A percentile compares a stretch with the other conserved stretches of the same genome.
These are phyloP conservation scores for Colletotrichum liriopes DNA, from an alignment of 2,329 filamentous ascomycete species.

Conservation along the genomic window DNA sequence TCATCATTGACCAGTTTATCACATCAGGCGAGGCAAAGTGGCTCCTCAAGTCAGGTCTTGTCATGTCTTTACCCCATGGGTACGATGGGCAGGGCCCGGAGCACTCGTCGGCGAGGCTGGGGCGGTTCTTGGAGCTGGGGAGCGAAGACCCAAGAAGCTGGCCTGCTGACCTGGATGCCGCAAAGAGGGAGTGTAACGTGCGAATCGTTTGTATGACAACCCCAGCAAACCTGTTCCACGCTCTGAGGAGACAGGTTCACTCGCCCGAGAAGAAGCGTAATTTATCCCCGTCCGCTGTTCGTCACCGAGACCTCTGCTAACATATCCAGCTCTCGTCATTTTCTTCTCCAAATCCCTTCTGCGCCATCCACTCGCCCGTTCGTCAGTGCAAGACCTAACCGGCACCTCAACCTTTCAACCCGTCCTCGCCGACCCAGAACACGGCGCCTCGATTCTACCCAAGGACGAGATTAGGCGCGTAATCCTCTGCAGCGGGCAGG, in stretches of 20 bases:
- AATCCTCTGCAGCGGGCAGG: conserved; percentile 94
- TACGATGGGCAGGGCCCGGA: conserved; percentile 99
- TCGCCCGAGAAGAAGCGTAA: conserved; percentile 98
- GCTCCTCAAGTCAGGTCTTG: conserved; percentile 96
- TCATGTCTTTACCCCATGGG: conserved; percentile 96
- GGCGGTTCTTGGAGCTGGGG: conserved; percentile 95
- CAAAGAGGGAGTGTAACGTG: conserved; percentile 99
- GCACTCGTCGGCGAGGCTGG: conserved; percentile 96
- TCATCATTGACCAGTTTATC: conserved; percentile 98
- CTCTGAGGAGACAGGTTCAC: conserved; percentile 96
- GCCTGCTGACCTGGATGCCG: conserved; percentile 89
- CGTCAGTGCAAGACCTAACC: conserved; percentile 89
- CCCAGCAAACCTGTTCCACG: conserved; percentile 95
- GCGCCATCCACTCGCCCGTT: conserved; percentile 92
- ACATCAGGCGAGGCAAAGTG: conserved; percentile 98
- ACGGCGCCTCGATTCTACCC: conserved; percentile 80
- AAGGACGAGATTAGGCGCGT: conserved; percentile 92
- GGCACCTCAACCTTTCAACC: conserved; percentile 94
- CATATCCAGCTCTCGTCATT: conserved; percentile 81
- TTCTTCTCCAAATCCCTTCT: conserved; percentile 99
- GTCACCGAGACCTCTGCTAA: conserved; percentile 42
- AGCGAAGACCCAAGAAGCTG: conserved; percentile 94
- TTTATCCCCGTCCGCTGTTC: conserved; percentile 53
- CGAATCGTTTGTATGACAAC: conserved; percentile 98
- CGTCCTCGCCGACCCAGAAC: conserved; percentile 94